Base-by-base conservation (phyloP, 371 early-diverging fungal genomes). In the Actinomortierella wolfii region DNA sequence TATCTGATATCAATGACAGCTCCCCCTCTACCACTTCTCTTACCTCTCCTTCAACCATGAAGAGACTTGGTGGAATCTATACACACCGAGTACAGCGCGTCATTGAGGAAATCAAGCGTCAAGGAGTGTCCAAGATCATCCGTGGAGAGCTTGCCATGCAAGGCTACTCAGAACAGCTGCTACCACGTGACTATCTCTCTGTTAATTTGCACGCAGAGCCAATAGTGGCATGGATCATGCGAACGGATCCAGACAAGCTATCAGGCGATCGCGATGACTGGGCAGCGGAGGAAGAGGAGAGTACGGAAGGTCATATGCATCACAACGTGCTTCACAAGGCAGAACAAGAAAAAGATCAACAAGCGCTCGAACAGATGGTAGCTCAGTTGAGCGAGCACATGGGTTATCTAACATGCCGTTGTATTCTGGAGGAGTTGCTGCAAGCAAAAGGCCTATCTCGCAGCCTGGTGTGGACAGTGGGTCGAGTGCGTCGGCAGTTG, bases 361-460 rank as follows among this genome's bases (percentile, higher is more conserved):
- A 20, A n/a, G 45, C 23, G 21, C 18, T 71, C 34, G 24, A 43
- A 6, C 26, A 54, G 29, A 44, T 66, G 26, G 28, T 71, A 21
- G 20, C 20, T 44, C 15, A 14, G 14, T 26, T 71, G 25, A 61
- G 56, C 46, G n/a, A 48, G 2, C 57, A 62, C 26, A 2, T 53
- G 56, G 73, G 73, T 1, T 55, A 55, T 18, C 66, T 71, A 0
- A 61, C 50, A 1, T 51, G 51, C 11, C 58, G 73, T 26, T 51
- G 66, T 43, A 56, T 71, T 1, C 40, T 71, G 45, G 73, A 71
- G 29, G 73, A 62, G 45, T 66, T 71, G 73, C 62, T 71, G 29
- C 62, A 50, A 9, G 29, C 18, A 7, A 43, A 57, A 13, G 73
- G 67, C 1, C 61, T 48, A n/a, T 51, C 66, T 0, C 58, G 59